Conservation (phyloP, 345 rosid genomes). For the Cardamine occulta region DNA sequence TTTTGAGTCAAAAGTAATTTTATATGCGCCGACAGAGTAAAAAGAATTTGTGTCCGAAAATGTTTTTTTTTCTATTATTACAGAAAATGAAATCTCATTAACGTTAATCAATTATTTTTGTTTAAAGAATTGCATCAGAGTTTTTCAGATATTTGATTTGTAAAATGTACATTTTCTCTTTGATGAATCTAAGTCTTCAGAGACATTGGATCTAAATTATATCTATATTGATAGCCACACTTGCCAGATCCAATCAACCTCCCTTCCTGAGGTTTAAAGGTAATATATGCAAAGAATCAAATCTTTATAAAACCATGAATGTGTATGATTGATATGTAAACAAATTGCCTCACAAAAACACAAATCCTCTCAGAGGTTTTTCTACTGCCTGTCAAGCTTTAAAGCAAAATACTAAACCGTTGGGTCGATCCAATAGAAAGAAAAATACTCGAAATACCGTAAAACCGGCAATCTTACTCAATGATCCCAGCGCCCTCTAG, state of each 20-base stretch:
- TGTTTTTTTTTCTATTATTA: background rate
- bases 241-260: constrained; percentile 1
- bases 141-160: background rate
- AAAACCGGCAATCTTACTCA: constrained; percentile 50
- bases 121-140: background rate
- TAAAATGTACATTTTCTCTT: no score
- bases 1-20: background rate
- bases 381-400: constrained; percentile 24
- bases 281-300: constrained; percentile 33
- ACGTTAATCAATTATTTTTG: background rate
- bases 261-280: background rate
- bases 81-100: background rate
- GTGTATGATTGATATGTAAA: constrained; percentile 38
- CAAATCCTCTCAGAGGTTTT: constrained; percentile 25
- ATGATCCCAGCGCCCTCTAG: constrained; percentile 62
- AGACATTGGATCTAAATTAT: no score
- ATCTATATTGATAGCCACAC: background rate
- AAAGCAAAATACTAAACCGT: constrained; percentile 17
- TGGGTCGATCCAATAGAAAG: constrained; percentile 7
- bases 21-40: constrained; percentile 36
- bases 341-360: constrained; percentile 12
- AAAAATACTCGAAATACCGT: constrained; percentile 13
- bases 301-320: constrained; percentile 14
- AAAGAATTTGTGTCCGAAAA: constrained; percentile 14
- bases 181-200: background rate